Percentiles rank a stretch among this genome's conserved stretches.
phyloP scores from a whole-genome alignment of 1,139 yeast species.

The Suhomyces wounanorum region DNA sequence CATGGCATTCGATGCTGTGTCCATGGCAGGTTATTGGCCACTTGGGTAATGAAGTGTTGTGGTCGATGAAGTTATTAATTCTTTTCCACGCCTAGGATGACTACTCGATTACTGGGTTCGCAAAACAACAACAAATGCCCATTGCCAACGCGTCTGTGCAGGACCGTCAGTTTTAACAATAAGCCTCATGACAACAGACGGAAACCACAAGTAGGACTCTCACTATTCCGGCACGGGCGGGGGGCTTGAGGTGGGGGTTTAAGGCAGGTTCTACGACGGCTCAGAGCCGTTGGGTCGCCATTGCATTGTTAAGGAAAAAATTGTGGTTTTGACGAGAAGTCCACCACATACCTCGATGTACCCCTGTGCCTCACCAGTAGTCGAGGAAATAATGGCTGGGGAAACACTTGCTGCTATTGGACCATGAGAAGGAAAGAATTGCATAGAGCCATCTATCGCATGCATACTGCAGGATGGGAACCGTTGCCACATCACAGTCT shows the following conservation, averaged over 20 bases:
- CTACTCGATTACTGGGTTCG: constrained; percentile 2
- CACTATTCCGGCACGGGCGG: not conserved
- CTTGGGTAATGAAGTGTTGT: not conserved
- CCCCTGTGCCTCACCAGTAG: not conserved
- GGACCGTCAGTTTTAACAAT: not conserved
- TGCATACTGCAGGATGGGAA: too few relatives aligned
- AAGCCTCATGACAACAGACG: not conserved
- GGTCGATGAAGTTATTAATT: not conserved
- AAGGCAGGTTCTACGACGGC: not conserved
- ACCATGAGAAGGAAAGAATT: too few relatives aligned
- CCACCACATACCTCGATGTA: not conserved
- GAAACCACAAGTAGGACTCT: not conserved
- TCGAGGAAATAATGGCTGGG: too few relatives aligned
- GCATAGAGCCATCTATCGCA: too few relatives aligned
- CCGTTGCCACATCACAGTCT: too few relatives aligned
- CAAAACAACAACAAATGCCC: constrained; percentile 5
- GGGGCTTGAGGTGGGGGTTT: not conserved
- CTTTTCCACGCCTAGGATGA: constrained; percentile 2
- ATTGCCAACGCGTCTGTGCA: constrained; percentile 2
- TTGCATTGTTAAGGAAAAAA: too few relatives aligned
- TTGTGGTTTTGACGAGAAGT: not conserved
- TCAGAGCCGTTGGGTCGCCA: not conserved
- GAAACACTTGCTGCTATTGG: too few relatives aligned
- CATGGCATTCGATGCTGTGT: not conserved
- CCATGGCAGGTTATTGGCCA: constrained; percentile 2